These are phyloP conservation scores for Globisporangium yorkense DNA, from an alignment of 352 stramenopile genomes.

Conservation along the genomic window DNA sequence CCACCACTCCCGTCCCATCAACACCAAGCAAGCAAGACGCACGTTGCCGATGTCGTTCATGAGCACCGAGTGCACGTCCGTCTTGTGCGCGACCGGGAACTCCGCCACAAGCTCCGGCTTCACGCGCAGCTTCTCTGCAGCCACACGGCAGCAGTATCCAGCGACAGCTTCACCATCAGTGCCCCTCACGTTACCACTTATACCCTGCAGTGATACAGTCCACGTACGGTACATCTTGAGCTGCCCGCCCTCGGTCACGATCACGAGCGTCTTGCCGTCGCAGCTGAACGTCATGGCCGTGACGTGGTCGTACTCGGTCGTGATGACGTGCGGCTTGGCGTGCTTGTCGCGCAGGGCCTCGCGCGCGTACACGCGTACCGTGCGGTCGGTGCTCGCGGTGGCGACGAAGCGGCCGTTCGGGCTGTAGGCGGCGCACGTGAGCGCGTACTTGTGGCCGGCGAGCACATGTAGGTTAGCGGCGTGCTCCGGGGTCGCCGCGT, in stretches of 20 bases:
- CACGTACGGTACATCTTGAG: constrained; percentile 72
- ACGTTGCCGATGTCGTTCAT: constrained; percentile 81
- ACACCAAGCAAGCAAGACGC: neutral
- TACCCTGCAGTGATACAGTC: neutral
- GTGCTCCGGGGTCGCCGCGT: constrained; percentile 27
- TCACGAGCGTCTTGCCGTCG: constrained; percentile 63
- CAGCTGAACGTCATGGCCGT: constrained; percentile 73
- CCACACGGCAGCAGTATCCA: neutral
- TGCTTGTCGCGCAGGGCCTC: constrained; percentile 62
- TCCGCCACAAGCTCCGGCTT: constrained; percentile 67
- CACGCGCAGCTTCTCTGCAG: constrained; percentile 65
- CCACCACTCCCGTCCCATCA: neutral
- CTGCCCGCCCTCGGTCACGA: constrained; percentile 56
- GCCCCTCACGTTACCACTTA: neutral
- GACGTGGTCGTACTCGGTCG: constrained; percentile 75
- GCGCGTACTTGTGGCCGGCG: constrained; percentile 63
- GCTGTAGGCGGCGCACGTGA: constrained; percentile 64
- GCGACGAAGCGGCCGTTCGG: constrained; percentile 76
- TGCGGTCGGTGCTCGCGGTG: constrained; percentile 69
- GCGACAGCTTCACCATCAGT: neutral
- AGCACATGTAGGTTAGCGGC: constrained; percentile 35
- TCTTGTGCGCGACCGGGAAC: constrained; percentile 62
- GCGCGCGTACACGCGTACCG: constrained; percentile 62
- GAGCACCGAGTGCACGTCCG: constrained; percentile 70
- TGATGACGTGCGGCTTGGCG: constrained; percentile 52